Percentiles rank a stretch among this genome's conserved stretches.
These are phyloP conservation scores for Aspergillus glaucus DNA, from an alignment of 2,329 filamentous ascomycete species.

Conservation along the genomic window DNA sequence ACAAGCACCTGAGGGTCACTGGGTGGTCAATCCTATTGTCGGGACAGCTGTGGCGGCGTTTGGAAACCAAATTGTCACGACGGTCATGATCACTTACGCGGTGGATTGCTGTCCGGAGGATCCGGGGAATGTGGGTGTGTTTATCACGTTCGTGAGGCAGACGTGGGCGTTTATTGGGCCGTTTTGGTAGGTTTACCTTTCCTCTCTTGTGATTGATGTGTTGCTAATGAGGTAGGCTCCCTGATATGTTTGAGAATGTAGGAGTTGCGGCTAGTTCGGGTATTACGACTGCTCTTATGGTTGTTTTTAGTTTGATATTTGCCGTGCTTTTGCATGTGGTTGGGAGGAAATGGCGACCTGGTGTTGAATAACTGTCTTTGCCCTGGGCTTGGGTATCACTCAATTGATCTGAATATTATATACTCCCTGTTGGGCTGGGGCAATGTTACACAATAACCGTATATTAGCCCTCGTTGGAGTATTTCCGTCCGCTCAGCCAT, in stretches of 20 bases:
- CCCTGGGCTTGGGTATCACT: too few relatives aligned
- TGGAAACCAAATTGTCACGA: conserved; percentile 59
- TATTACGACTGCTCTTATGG: not conserved
- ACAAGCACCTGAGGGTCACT: conserved; percentile 40
- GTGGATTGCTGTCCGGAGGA: conserved; percentile 54
- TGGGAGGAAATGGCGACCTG: conserved; percentile 9
- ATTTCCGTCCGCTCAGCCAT: too few relatives aligned
- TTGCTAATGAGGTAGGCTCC: not conserved
- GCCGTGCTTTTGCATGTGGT: conserved; percentile 8
- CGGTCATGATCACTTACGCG: conserved; percentile 55
- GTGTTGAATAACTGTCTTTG: not conserved
- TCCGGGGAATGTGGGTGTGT: conserved; percentile 54
- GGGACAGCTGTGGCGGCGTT: conserved; percentile 49
- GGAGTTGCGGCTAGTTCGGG: not conserved
- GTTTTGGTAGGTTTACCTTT: conserved; percentile 27
- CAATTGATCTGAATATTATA: too few relatives aligned
- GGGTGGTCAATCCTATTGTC: conserved; percentile 53
- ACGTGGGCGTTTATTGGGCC: conserved; percentile 34
- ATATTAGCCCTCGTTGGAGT: too few relatives aligned
- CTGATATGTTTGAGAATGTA: conserved; percentile 5
- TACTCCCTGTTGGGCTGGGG: too few relatives aligned
- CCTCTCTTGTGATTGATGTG: not conserved
- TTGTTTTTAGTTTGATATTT: conserved; percentile 10
- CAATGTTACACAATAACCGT: too few relatives aligned
- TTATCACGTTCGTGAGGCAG: conserved; percentile 52